A percentile compares a stretch with the other conserved stretches of the same genome.
Conservation (phyloP, 2,329 filamentous ascomycete genomes). For the Talaromyces sp. region DNA sequence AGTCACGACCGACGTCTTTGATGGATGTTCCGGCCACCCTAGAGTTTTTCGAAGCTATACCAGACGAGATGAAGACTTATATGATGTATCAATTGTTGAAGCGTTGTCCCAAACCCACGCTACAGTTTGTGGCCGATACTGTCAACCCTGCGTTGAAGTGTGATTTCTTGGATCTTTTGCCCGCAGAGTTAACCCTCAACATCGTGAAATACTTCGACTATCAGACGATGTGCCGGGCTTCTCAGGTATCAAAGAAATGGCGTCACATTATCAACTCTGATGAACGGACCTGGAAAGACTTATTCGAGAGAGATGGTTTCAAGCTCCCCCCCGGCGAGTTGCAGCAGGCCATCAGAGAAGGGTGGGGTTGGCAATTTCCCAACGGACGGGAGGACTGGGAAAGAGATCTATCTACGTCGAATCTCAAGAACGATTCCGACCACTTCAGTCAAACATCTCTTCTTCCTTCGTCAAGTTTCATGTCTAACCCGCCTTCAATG, state of each 20-base stretch:
- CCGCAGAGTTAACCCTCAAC: slow-evolving; percentile 79
- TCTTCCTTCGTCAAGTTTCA: slow-evolving; percentile 21
- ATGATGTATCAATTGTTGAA: slow-evolving; percentile 95
- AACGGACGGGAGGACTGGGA: slow-evolving; percentile 70
- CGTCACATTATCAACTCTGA: slow-evolving; percentile 84
- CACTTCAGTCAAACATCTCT: slow-evolving; percentile 15
- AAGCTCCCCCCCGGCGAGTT: slow-evolving; percentile 74
- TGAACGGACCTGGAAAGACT: slow-evolving; percentile 91
- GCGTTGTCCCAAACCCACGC: slow-evolving; percentile 77
- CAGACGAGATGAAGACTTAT: slow-evolving; percentile 85
- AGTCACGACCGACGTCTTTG: slow-evolving; percentile 42
- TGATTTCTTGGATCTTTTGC: slow-evolving; percentile 80
- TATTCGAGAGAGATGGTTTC: slow-evolving; percentile 82
- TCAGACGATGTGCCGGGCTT: slow-evolving; percentile 79
- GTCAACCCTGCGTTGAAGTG: slow-evolving; percentile 94
- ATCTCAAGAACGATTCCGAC: slow-evolving; percentile 37
- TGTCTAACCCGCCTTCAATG: slow-evolving; percentile 22
- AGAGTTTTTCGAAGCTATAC: slow-evolving; percentile 85
- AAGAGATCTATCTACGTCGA: slow-evolving; percentile 58
- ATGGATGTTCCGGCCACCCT: slow-evolving; percentile 82
- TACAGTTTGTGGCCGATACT: slow-evolving; percentile 82
- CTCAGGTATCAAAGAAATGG: slow-evolving; percentile 94
- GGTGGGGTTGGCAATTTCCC: slow-evolving; percentile 97
- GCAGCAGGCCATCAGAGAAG: slow-evolving; percentile 77
- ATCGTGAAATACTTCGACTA: slow-evolving; percentile 82